A percentile compares a stretch with the other conserved stretches of the same genome.
These are phyloP conservation scores for Thymus mandschuricus DNA, from an alignment of 257 asterid genomes.

Conservation along the genomic window DNA sequence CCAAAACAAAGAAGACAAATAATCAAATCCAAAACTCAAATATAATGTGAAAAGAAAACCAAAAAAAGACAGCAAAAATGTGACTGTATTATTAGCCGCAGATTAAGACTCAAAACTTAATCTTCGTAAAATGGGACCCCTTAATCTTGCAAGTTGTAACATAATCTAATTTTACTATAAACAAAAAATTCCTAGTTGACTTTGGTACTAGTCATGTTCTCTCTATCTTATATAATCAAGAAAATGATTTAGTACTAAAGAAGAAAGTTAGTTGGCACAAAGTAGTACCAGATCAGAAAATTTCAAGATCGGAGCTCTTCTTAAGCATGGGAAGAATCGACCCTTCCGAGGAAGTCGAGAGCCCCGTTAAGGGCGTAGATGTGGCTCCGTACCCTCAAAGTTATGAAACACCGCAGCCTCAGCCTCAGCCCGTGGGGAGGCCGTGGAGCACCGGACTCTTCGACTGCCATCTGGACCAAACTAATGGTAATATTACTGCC, in stretches of 20 bases:
- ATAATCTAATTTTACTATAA: not conserved
- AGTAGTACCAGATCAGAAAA: not conserved
- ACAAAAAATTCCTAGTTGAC: slow-evolving; percentile 24
- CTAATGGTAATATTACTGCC: slow-evolving; percentile 22
- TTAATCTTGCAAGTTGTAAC: slow-evolving; percentile 5
- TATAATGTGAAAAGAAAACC: not conserved
- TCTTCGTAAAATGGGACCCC: slow-evolving; percentile 1
- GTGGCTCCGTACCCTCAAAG: slow-evolving; percentile 2
- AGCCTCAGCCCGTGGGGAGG: slow-evolving; percentile 6
- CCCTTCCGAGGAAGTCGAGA: not conserved
- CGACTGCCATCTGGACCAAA: slow-evolving; percentile 32
- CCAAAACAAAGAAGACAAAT: not conserved
- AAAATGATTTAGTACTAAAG: not conserved
- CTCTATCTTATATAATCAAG: not conserved
- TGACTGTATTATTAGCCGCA: not conserved
- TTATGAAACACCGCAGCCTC: not conserved
- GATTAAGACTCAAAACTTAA: not conserved
- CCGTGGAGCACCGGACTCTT: slow-evolving; percentile 32
- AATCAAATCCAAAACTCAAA: no score
- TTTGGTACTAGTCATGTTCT: not conserved
- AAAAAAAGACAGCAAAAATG: not conserved
- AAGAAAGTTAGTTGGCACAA: not conserved
- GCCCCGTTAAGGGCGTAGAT: not conserved
- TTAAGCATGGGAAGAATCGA: slow-evolving; percentile 21
- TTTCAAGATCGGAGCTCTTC: not conserved